Evolutionary conservation across 2,329 filamentous ascomycete genomes (phyloP).

Genomic region (Sporothrix pallida): DNA sequence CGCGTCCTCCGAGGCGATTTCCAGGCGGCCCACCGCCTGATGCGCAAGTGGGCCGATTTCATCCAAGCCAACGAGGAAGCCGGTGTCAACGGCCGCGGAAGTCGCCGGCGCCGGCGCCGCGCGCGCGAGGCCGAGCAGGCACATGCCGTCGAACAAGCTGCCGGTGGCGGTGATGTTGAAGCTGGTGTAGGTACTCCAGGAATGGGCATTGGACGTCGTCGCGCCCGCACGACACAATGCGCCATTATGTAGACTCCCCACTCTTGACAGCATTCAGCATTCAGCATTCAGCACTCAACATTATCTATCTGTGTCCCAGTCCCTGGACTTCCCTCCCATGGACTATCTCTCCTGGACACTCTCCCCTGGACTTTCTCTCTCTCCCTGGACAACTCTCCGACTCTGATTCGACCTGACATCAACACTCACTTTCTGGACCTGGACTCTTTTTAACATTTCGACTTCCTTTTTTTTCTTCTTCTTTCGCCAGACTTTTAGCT

Average conservation of each 20-base stretch:
- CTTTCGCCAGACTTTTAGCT: no score
- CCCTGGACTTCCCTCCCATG: no score
- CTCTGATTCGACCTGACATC: not conserved
- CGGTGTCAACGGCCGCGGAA: conserved; percentile 68
- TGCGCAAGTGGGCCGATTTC: conserved; percentile 90
- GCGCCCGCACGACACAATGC: conserved; percentile 40
- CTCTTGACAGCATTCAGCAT: not conserved
- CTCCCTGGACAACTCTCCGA: no score
- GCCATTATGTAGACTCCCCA: conserved; percentile 38
- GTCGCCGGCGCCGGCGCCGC: conserved; percentile 73
- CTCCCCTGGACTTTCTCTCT: no score
- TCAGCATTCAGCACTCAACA: not conserved
- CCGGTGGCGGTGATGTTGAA: conserved; percentile 68
- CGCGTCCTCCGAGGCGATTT: conserved; percentile 80
- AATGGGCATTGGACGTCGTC: conserved; percentile 45
- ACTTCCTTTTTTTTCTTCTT: not conserved
- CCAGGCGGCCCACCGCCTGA: conserved; percentile 74
- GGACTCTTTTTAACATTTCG: not conserved
- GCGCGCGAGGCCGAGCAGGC: conserved; percentile 81
- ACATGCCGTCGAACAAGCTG: conserved; percentile 81
- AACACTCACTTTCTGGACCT: not conserved
- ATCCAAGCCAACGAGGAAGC: conserved; percentile 93
- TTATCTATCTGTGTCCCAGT: not conserved
- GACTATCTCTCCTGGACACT: no score
- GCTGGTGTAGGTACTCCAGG: conserved; percentile 59